Conservation (phyloP, 768 basidiomycete genomes). For the Suillus cothurnatus region DNA sequence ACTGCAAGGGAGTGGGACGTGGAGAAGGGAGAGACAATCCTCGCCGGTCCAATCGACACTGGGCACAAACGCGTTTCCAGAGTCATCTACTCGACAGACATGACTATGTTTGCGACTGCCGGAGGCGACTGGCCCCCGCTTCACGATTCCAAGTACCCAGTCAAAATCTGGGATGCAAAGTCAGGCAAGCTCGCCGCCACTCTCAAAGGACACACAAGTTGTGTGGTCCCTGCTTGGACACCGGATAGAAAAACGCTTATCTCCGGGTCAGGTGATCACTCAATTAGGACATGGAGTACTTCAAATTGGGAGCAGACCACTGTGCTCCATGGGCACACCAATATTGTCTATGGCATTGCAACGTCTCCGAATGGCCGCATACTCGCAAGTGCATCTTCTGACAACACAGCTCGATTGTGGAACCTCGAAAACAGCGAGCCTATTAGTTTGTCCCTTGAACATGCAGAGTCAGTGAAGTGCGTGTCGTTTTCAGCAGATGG, state of each 20-base stretch:
- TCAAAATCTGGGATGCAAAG: not conserved
- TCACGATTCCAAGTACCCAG: too few species aligned
- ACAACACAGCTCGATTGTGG: not conserved
- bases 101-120: not conserved
- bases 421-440: not conserved
- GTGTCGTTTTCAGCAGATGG: not conserved
- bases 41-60: not conserved
- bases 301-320: too few species aligned
- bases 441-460: not conserved
- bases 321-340: too few species aligned
- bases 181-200: not conserved
- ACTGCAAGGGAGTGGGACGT: not conserved
- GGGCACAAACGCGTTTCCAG: fast-evolving
- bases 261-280: not conserved
- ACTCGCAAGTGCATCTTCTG: not conserved
- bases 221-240: not conserved
- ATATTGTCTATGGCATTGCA: too few species aligned
- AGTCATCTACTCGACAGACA: not conserved
- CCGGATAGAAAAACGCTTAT: not conserved
- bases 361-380: too few species aligned
- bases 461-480: not conserved
- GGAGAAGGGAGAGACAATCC: not conserved
- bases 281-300: not conserved
- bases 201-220: too few species aligned
- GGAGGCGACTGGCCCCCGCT: not conserved